phyloP scores from a whole-genome alignment of 2,329 filamentous ascomycete species.

The Trichoderma koningiopsis region DNA sequence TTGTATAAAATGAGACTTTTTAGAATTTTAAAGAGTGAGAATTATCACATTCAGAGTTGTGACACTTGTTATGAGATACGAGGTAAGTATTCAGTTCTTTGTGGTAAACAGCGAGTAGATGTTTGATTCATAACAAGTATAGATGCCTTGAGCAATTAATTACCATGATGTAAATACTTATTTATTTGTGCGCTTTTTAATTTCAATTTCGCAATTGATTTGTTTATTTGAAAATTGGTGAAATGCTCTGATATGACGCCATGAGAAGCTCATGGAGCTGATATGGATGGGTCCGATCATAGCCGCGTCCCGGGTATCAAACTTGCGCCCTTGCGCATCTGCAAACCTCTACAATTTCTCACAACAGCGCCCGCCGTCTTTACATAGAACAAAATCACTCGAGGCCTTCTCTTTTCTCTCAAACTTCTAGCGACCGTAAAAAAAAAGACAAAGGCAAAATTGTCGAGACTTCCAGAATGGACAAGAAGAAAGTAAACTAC shows the following conservation, averaged over 20 bases:
- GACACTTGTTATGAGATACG: neutral
- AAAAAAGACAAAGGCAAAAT: neutral
- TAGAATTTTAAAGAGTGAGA: neutral
- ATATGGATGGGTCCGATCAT: neutral
- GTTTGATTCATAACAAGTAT: neutral
- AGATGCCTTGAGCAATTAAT: neutral
- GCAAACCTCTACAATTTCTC: neutral
- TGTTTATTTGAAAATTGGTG: neutral
- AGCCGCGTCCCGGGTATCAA: slow-evolving; percentile 18
- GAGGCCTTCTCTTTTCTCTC: neutral
- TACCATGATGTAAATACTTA: neutral
- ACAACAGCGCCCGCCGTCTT: neutral
- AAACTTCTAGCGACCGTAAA: neutral
- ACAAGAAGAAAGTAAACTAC: slow-evolving; percentile 61
- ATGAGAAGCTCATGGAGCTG: neutral
- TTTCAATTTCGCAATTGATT: neutral
- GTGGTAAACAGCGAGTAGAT: neutral
- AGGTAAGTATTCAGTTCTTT: neutral
- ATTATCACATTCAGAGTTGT: neutral
- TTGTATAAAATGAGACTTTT: neutral
- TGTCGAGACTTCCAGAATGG: slow-evolving; percentile 19
- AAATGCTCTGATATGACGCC: slow-evolving; percentile 9
- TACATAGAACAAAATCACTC: neutral
- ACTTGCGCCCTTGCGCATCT: neutral
- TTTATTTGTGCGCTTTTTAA: neutral